Conservation (phyloP, 2,329 filamentous ascomycete species). For the Sphaerulina musiva region DNA sequence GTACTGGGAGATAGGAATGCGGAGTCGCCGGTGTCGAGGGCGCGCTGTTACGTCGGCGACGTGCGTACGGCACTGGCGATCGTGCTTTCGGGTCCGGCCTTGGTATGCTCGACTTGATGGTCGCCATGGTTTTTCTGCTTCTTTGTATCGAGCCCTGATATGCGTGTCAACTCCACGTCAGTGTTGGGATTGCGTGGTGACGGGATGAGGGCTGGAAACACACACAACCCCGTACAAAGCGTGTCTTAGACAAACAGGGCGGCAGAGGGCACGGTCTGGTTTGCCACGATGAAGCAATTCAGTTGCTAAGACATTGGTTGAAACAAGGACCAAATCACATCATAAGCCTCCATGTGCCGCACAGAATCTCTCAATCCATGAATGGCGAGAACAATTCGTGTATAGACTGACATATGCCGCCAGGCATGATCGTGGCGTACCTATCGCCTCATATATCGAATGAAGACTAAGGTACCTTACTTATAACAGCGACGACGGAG, state of each 20-base stretch:
- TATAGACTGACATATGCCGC: too few relatives aligned
- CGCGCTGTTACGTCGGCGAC: neutral
- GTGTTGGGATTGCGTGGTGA: neutral
- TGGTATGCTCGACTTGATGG: neutral
- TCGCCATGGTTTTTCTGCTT: neutral
- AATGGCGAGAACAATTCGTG: too few relatives aligned
- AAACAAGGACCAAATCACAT: too few relatives aligned
- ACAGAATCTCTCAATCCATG: too few relatives aligned
- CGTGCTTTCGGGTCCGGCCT: neutral
- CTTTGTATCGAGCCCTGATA: neutral
- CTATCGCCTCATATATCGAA: neutral
- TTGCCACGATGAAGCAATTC: too few relatives aligned
- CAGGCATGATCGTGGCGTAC: too few relatives aligned
- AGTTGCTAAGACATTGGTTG: too few relatives aligned
- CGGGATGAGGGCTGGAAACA: neutral
- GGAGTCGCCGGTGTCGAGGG: neutral
- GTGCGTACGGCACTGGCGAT: neutral
- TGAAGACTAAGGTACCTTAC: neutral
- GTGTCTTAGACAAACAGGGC: neutral
- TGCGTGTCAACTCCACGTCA: neutral
- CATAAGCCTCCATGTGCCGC: too few relatives aligned
- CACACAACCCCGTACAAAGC: neutral
- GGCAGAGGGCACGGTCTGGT: too few relatives aligned
- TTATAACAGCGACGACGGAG: neutral
- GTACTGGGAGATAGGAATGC: neutral